Evolutionary conservation across 768 basidiomycete genomes (phyloP).

Genomic region (Auriscalpium microsporum): DNA sequence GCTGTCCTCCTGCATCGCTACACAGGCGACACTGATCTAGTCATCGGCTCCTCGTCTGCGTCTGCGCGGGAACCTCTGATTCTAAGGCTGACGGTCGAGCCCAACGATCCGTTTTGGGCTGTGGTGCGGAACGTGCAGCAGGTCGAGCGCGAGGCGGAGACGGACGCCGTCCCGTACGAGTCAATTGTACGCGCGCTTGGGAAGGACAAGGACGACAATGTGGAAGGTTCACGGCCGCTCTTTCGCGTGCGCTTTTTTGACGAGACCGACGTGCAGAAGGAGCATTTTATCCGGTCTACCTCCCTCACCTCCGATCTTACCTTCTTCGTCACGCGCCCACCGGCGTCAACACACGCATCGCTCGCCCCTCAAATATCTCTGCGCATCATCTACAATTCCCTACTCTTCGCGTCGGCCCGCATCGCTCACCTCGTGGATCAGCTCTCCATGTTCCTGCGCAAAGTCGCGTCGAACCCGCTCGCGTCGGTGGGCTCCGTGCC

Average conservation of each 20-base stretch:
- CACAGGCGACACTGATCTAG: slow-evolving; percentile 90
- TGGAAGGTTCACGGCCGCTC: slow-evolving; percentile 47
- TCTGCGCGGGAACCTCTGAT: slow-evolving; percentile 71
- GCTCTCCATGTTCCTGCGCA: slow-evolving; percentile 68
- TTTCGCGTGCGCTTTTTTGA: slow-evolving; percentile 98
- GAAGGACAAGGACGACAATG: slow-evolving; percentile 54
- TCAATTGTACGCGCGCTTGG: slow-evolving; percentile 59
- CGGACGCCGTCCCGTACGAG: slow-evolving; percentile 77
- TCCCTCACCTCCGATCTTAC: slow-evolving; percentile 89
- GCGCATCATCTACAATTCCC: slow-evolving; percentile 87
- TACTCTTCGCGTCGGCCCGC: slow-evolving; percentile 76
- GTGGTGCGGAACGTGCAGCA: slow-evolving; percentile 80
- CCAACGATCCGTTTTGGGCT: slow-evolving; percentile 82
- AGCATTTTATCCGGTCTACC: slow-evolving; percentile 70
- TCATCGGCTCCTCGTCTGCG: slow-evolving; percentile 84
- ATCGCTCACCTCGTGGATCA: slow-evolving; percentile 80
- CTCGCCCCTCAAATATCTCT: slow-evolving; percentile 71
- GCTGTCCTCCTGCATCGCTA: slow-evolving; percentile 85
- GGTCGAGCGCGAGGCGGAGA: slow-evolving; percentile 74
- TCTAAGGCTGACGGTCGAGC: slow-evolving; percentile 74
- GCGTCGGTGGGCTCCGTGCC: slow-evolving; percentile 72
- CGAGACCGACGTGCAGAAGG: slow-evolving; percentile 68
- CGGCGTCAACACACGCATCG: slow-evolving; percentile 57
- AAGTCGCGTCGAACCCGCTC: slow-evolving; percentile 59
- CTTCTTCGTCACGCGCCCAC: slow-evolving; percentile 73